Conservation (phyloP, 768 basidiomycete genomes). For the Pluteus cervinus region DNA sequence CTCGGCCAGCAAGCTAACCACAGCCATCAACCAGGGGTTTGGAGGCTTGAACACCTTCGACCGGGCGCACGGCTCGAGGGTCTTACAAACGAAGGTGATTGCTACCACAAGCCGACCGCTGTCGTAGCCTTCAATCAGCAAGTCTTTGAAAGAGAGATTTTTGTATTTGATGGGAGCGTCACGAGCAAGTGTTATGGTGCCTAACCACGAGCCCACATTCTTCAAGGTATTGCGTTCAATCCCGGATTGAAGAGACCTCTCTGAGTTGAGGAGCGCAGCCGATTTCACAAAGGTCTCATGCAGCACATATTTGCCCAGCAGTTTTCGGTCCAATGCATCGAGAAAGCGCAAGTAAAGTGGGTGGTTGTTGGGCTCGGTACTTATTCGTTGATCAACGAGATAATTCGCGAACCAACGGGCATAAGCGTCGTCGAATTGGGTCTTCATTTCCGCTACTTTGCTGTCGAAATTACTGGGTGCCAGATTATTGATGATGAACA, state of each 20-base stretch:
- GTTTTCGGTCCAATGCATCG: constrained; percentile 68
- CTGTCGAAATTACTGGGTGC: constrained; percentile 89
- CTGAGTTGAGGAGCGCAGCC: constrained; percentile 80
- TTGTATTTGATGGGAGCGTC: constrained; percentile 90
- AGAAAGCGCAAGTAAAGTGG: constrained; percentile 91
- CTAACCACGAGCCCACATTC: constrained; percentile 94
- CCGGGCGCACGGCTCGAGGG: constrained; percentile 82
- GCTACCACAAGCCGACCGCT: constrained; percentile 86
- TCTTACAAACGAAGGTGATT: constrained; percentile 98
- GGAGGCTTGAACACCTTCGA: constrained; percentile 94
- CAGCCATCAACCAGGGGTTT: constrained; percentile 98
- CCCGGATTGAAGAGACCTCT: constrained; percentile 79
- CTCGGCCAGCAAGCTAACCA: constrained; percentile 86
- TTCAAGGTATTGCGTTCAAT: constrained; percentile 85
- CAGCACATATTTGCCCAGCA: constrained; percentile 71
- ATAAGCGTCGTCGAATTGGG: constrained; percentile 76
- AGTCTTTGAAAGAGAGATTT: constrained; percentile 94
- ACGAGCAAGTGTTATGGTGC: constrained; percentile 86
- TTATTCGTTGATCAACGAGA: constrained; percentile 92
- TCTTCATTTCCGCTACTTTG: constrained; percentile 83
- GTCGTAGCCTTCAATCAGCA: constrained; percentile 95
- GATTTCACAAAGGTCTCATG: constrained; percentile 93
- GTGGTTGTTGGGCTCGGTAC: constrained; percentile 96
- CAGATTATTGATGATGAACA: constrained; percentile 98
- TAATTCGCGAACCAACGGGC: constrained; percentile 98